These are phyloP conservation scores for Pseudogymnoascus sp. DNA, from an alignment of 2,329 filamentous ascomycete genomes.

Conservation along the genomic window DNA sequence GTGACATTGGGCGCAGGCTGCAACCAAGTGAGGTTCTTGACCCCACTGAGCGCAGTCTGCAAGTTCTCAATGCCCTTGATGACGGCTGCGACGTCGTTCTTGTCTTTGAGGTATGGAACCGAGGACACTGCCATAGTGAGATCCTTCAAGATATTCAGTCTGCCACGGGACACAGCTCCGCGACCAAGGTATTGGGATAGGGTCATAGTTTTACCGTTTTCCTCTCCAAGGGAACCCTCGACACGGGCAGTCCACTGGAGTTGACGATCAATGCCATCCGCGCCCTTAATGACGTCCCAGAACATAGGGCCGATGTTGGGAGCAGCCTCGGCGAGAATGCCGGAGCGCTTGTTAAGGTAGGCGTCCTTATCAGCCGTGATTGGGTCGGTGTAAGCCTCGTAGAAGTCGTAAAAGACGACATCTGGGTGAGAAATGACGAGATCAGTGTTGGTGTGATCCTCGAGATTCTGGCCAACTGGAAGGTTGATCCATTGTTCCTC, in stretches of 20 bases:
- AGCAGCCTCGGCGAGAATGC: slow-evolving; percentile 56
- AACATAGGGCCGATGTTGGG: slow-evolving; percentile 59
- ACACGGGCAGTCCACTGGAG: slow-evolving; percentile 63
- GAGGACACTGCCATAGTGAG: slow-evolving; percentile 54
- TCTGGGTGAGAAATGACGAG: slow-evolving; percentile 40
- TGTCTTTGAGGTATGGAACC: slow-evolving; percentile 51
- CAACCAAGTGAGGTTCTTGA: slow-evolving; percentile 48
- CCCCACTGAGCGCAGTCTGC: slow-evolving; percentile 44
- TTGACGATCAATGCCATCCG: slow-evolving; percentile 55
- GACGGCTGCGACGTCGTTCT: slow-evolving; percentile 52
- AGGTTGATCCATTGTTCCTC: slow-evolving; percentile 49
- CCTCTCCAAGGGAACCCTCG: slow-evolving; percentile 35
- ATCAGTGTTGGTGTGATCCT: slow-evolving; percentile 58
- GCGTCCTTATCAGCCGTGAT: slow-evolving; percentile 35
- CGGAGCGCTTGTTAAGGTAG: slow-evolving; percentile 45
- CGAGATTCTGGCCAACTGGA: slow-evolving; percentile 52
- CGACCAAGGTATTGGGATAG: slow-evolving; percentile 58
- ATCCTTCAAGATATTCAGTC: slow-evolving; percentile 51
- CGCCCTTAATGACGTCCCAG: slow-evolving; percentile 51
- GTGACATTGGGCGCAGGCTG: slow-evolving; percentile 46
- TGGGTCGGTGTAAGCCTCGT: slow-evolving; percentile 46
- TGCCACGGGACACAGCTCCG: slow-evolving; percentile 52
- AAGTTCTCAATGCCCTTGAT: slow-evolving; percentile 57
- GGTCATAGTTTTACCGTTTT: slow-evolving; percentile 25
- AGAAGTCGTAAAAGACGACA: slow-evolving; percentile 55